phyloP scores from a whole-genome alignment of 73 alveolate species.

The Paramecium octaurelia region DNA sequence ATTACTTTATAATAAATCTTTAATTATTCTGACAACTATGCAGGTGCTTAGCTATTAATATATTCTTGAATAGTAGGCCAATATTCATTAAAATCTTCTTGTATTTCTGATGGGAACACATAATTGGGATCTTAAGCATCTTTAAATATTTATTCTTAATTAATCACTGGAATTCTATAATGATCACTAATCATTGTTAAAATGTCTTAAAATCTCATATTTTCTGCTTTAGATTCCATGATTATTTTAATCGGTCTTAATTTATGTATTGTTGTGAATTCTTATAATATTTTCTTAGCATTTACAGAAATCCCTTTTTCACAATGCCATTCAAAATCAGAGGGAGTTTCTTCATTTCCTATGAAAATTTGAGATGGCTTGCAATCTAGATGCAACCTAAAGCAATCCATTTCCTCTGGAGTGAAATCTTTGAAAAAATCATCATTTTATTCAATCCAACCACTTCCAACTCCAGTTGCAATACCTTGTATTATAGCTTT shows the following conservation, averaged over 20 bases:
- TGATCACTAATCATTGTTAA: constrained; percentile 17
- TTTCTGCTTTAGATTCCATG: constrained; percentile 34
- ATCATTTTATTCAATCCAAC: constrained; percentile 64
- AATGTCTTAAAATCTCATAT: constrained; percentile 20
- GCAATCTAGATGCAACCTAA: constrained; percentile 54
- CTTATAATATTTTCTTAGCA: constrained; percentile 61
- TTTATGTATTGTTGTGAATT: constrained; percentile 64
- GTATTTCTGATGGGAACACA: background rate
- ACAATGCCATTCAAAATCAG: constrained; percentile 80
- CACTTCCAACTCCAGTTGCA: constrained; percentile 91
- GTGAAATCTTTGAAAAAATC: constrained; percentile 74
- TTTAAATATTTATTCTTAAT: constrained; percentile 9
- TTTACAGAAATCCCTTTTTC: constrained; percentile 78
- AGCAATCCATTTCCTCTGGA: constrained; percentile 68
- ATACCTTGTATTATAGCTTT: constrained; percentile 81
- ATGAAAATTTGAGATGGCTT: constrained; percentile 45
- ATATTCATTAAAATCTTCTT: constrained; percentile 44
- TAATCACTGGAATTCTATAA: constrained; percentile 36
- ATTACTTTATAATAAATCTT: constrained; percentile 52
- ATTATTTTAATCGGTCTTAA: constrained; percentile 64
- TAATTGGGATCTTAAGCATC: constrained; percentile 37
- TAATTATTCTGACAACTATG: constrained; percentile 23
- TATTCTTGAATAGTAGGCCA: background rate
- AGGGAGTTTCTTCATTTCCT: constrained; percentile 64
- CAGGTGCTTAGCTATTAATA: background rate